Evolutionary conservation across 208 protist species (phyloP), one percentile per base, ranked within the genome.

Genomic region (Crithidia sp.): DNA sequence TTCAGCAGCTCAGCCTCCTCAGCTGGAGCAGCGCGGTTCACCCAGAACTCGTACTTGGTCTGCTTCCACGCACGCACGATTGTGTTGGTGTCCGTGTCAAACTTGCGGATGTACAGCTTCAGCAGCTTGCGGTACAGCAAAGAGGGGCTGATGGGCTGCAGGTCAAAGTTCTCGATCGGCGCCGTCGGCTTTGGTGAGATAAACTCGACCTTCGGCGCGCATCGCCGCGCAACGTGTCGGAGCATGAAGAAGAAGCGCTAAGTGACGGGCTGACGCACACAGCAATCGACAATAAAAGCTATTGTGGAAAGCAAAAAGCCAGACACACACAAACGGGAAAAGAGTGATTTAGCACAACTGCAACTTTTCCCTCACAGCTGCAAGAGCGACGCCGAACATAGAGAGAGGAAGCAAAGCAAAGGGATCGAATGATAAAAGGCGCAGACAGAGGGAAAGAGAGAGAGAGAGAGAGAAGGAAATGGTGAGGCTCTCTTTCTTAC

Each of bases 31-130:
- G 87, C 76, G 14, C 88, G 79, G 71, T 89, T 67, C 19, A 75
- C 73, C 85, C 84, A 96, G 53, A 96, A 96, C 81, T 96, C 86
- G 79, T 90, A 94, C 78, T 93, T 94, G 50, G 92, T 96, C 72
- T 93, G 89, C 69, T 91, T 91, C 90, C 92, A 96, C 47, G 89
- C 89, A 9, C 82, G 86, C 19, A 96, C 63, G 54, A 96, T 96
- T 9, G 90, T 94, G 59, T 91, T 81, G 52, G 81, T 74, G 67
- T 96, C 88, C n/a, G 89, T 94, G 68, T 96, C 89, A 72, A 96
- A 96, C 67, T 96, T 96, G 53, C 87, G 81, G 28, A 95, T 14
- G 71, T 93, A 96, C 55, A 94, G 56, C 71, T 96, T 96, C 13
- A 96, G 81, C 16, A 96, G 79, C 50, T 71, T 82, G 3, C 92